phyloP scores from a whole-genome alignment of 768 basidiomycete species.

The Ephemerocybe angulata region DNA sequence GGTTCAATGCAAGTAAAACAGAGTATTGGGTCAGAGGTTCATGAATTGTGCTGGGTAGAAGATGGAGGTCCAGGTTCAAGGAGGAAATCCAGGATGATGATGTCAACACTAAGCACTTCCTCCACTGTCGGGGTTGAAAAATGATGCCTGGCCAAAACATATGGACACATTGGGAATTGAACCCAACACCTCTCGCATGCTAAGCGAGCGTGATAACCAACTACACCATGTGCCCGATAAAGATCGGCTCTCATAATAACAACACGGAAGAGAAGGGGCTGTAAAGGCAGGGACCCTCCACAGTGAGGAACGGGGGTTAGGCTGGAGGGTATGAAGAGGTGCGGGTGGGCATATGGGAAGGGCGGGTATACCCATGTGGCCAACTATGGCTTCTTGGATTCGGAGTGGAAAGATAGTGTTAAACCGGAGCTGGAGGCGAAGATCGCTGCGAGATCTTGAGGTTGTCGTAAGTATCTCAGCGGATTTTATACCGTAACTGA shows the following conservation, averaged over 20 bases:
- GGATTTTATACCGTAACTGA: too few relatives aligned
- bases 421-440: constrained; percentile 30
- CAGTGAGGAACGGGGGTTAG: too few relatives aligned
- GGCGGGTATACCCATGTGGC: constrained; percentile 36
- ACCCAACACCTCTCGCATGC: constrained; percentile 2
- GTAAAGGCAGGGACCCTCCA: too few relatives aligned
- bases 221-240: background rate
- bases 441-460: constrained; percentile 15
- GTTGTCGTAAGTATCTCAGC: too few relatives aligned
- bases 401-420: constrained; percentile 37
- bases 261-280: too few relatives aligned
- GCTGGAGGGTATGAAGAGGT: constrained; percentile 35
- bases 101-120: background rate
- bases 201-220: background rate
- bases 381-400: constrained; percentile 40
- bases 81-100: background rate
- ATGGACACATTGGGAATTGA: background rate
- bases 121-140: background rate
- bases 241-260: too few relatives aligned
- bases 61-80: background rate
- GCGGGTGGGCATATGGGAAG: constrained; percentile 35
- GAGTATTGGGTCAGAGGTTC: too few relatives aligned
- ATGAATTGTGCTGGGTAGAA: background rate
- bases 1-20: too few relatives aligned
- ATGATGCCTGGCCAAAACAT: background rate